A percentile compares a stretch with the other conserved stretches of the same genome.
These are phyloP conservation scores for Toxicodendron radicans DNA, from an alignment of 345 rosid species.

Conservation along the genomic window DNA sequence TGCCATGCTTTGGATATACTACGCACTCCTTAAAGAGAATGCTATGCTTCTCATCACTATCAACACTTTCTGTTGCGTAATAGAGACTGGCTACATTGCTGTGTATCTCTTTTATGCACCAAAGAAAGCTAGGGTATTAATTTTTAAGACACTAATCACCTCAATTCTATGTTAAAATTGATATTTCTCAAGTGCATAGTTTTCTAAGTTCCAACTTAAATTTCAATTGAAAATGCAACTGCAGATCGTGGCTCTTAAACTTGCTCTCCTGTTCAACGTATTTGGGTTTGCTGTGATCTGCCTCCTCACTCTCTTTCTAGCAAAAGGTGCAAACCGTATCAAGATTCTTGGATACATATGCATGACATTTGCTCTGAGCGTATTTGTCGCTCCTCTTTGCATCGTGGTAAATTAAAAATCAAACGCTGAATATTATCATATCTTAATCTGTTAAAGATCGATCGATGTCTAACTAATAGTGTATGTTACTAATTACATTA, in stretches of 20 bases:
- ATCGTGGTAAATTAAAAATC: constrained; percentile 52
- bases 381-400: constrained; percentile 82
- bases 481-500: too few relatives aligned
- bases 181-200: neutral
- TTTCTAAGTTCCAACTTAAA: neutral
- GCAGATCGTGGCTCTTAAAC: constrained; percentile 57
- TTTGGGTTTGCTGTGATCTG: constrained; percentile 61
- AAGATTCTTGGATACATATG: constrained; percentile 72
- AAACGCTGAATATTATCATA: neutral
- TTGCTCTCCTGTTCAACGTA: constrained; percentile 46
- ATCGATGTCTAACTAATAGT: too few relatives aligned
- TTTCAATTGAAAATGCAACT: neutral
- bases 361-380: constrained; percentile 64
- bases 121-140: constrained; percentile 54
- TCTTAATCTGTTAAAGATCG: neutral
- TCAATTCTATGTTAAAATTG: neutral
- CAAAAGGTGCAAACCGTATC: constrained; percentile 39
- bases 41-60: constrained; percentile 58
- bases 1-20: constrained; percentile 80
- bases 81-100: constrained; percentile 51
- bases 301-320: constrained; percentile 41
- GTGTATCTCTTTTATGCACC: constrained; percentile 60
- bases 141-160: neutral
- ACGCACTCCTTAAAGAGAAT: constrained; percentile 46
- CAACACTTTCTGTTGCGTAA: constrained; percentile 45